Base-by-base conservation (phyloP, 2,329 filamentous ascomycete genomes). In the Aureobasidium sp. region DNA sequence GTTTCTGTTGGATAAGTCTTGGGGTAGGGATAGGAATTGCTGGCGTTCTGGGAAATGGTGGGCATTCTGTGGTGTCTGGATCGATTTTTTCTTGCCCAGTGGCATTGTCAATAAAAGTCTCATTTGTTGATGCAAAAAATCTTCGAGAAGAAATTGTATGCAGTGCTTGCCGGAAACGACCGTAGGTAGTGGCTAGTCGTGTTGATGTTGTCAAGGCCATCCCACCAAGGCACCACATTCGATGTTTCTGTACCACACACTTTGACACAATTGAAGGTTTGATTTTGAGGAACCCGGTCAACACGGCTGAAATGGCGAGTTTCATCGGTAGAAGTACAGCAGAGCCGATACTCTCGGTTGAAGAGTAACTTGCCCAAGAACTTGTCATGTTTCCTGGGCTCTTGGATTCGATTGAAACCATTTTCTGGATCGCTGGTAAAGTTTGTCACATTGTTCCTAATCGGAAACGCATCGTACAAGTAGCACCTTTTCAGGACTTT, bases 51-150 rank as follows among this genome's bases (percentile, higher is more conserved):
- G n/a, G 22, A 6, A n/a, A 15, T 57, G 29, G 20, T 57, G n/a
- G 14, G 37, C 51, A 41, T 42, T 41, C 20, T 20, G 51, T 8
- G 36, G 51, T 55, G 51, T 55, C 25, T 2, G 37, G 37, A 29
- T 20, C 12, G 31, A 41, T 55, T 14, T 55, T 37, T 41, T 55
- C 25, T 20, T 41, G 36, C 36, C 25, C 22, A 7, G 20, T 42
- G 51, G 51, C 51, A 29, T 29, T 55, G 36, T 55, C 51, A 55
- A 55, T 55, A 55, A 42, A 25, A 55, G 42, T 55, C 51, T 55
- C 49, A 39, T 55, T 55, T 55, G 36, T 52, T 53, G 37, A 27
- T n/a, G 4, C n/a, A 37, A 37, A 36, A 3, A 7, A 1, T 22
- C 17, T 36, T 34, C 47, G 29, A 29, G 29, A 29, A 37, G 15